Percentiles rank a stretch among this genome's conserved stretches.
phyloP scores from a whole-genome alignment of 1,139 yeast species.

The Geotrichum histeridarum region DNA sequence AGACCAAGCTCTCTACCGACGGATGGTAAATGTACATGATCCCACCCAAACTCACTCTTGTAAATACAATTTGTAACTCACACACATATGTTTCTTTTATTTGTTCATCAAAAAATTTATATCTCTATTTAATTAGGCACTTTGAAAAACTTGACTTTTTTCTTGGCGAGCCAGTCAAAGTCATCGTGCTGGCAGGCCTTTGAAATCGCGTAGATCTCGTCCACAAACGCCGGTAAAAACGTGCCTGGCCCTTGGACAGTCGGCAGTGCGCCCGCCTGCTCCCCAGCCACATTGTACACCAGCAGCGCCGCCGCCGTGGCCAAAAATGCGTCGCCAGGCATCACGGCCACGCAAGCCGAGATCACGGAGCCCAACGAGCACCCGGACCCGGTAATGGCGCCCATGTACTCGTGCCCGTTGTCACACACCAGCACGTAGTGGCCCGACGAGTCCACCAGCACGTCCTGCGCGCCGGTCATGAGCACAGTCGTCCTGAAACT shows the following conservation, averaged over 20 bases:
- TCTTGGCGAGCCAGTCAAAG: constrained; percentile 23
- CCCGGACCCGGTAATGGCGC: constrained; percentile 80
- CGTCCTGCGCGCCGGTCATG: constrained; percentile 56
- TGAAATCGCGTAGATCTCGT: constrained; percentile 38
- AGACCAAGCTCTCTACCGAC: constrained; percentile 22
- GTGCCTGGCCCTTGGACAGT: constrained; percentile 46
- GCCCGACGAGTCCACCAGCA: constrained; percentile 44
- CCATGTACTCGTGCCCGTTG: constrained; percentile 69
- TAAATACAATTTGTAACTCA: not conserved
- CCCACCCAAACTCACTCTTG: not conserved
- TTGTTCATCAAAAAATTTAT: not conserved
- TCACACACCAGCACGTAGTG: constrained; percentile 35
- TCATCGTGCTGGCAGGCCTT: constrained; percentile 18
- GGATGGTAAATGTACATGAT: constrained; percentile 22
- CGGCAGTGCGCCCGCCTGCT: constrained; percentile 42
- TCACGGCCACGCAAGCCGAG: constrained; percentile 50
- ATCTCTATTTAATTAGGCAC: not conserved
- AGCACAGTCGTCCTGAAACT: constrained; percentile 63
- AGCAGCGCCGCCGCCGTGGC: constrained; percentile 58
- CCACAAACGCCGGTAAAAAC: constrained; percentile 47
- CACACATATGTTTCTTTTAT: not conserved
- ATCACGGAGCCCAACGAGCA: constrained; percentile 77
- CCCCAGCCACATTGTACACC: constrained; percentile 54
- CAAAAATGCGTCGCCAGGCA: constrained; percentile 30
- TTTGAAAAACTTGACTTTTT: constrained; percentile 11